Evolutionary conservation across 2,329 filamentous ascomycete genomes (phyloP).

Genomic region (Botrytis fabae): DNA sequence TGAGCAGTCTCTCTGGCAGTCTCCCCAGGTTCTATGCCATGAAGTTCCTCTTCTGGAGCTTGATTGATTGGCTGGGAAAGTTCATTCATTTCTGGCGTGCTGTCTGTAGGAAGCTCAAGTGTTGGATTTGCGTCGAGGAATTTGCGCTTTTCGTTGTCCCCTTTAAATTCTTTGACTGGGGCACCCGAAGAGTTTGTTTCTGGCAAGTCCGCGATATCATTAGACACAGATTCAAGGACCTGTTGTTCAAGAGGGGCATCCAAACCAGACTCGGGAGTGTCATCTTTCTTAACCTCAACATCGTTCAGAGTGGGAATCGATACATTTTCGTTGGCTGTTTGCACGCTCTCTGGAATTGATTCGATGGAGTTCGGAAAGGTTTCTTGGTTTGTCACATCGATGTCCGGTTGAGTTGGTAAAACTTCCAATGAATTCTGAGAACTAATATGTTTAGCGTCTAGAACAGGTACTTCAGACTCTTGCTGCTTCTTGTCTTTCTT

Average conservation of each 20-base stretch:
- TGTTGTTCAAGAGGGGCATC: not conserved
- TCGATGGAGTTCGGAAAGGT: not conserved
- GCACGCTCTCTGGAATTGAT: not conserved
- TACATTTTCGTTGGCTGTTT: not conserved
- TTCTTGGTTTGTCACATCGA: slow-evolving; percentile 13
- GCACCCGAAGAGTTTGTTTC: not conserved
- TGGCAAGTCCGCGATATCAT: slow-evolving; percentile 5
- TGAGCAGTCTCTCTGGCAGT: not conserved
- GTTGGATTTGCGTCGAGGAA: slow-evolving; percentile 18
- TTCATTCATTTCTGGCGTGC: not conserved
- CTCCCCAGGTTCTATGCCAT: not conserved
- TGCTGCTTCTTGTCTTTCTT: slow-evolving; percentile 35
- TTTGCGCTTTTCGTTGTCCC: slow-evolving; percentile 30
- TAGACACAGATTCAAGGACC: not conserved
- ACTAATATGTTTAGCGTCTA: not conserved
- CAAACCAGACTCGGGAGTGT: not conserved
- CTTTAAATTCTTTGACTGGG: slow-evolving; percentile 26
- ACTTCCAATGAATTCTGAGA: not conserved
- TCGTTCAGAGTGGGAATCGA: not conserved
- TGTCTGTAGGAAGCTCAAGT: not conserved
- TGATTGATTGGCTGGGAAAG: not conserved
- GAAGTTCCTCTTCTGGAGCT: slow-evolving; percentile 7
- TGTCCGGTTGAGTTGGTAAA: not conserved
- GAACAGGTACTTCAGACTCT: slow-evolving; percentile 27
- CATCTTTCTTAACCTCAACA: not conserved